A percentile compares a stretch with the other conserved stretches of the same genome.
Evolutionary conservation across 1,139 yeast genomes (phyloP).

Genomic region (Waltiozyma solani): DNA sequence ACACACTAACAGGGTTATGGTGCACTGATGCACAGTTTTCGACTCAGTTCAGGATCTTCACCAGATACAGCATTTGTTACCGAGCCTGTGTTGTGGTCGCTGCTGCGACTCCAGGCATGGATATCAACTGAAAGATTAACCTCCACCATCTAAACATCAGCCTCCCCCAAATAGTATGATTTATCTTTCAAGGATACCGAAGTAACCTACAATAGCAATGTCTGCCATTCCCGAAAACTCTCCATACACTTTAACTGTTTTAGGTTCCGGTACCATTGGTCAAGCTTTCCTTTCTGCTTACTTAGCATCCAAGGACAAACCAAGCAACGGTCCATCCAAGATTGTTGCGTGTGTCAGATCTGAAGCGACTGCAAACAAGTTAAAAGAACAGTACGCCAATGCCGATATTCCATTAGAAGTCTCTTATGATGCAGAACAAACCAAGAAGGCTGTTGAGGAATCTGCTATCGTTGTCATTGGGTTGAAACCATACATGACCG

Average conservation of each 20-base stretch:
- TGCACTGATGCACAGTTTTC: too few relatives aligned
- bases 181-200: too few relatives aligned
- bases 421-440: constrained; percentile 39
- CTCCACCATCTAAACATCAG: too few relatives aligned
- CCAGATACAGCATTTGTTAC: too few relatives aligned
- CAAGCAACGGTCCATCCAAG: constrained; percentile 42
- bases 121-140: too few relatives aligned
- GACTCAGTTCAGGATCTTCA: too few relatives aligned
- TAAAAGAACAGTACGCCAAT: constrained; percentile 31
- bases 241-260: constrained; percentile 51
- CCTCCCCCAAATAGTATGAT: too few relatives aligned
- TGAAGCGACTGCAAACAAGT: constrained; percentile 36
- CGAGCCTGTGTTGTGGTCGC: too few relatives aligned
- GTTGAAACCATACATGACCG: constrained; percentile 76
- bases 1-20: too few relatives aligned
- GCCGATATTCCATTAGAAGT: constrained; percentile 40
- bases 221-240: not conserved
- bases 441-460: constrained; percentile 45
- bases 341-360: constrained; percentile 72
- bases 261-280: constrained; percentile 97
- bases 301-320: constrained; percentile 29
- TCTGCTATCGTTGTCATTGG: constrained; percentile 74
- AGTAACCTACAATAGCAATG: not conserved
- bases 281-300: constrained; percentile 89
- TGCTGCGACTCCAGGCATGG: too few relatives aligned